Base-by-base conservation (phyloP, 2,329 filamentous ascomycete genomes). In the Bipolaris cookei region DNA sequence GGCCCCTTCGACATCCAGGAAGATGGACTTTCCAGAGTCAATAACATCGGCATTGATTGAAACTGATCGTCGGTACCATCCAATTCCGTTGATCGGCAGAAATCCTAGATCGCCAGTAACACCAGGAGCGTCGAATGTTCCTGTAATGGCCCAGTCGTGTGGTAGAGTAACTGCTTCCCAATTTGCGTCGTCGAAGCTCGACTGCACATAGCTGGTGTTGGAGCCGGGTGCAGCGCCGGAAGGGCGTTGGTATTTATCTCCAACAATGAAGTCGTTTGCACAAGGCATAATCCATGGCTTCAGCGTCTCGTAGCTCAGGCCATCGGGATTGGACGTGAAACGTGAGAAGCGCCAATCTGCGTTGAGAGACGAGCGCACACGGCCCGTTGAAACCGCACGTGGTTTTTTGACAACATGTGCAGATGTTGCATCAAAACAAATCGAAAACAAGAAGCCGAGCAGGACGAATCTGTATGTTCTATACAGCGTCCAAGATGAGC, bases 1-100 rank as follows among this genome's bases (percentile, higher is more conserved):
- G 45, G 81, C 82, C 2, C 82, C 82, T 54, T 83, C 82, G 18
- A 84, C 63, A 20, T 84, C 81, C 4, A 84, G 67, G 49, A 76
- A 83, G 11, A 82, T 63, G 0, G 71, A 66, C 50, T 79, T 81
- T 7, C 70, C 73, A 16, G 62, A 51, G n/a, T 78, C 75, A 2
- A 57, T 42, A 32, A 42, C 11, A 2, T 64, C 65, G 0, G 61
- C n/a, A 10, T 63, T 35, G 3, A 80, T 53, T 0, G 66, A 62
- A 1, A 84, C 7, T 2, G 67, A 78, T 25, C 77, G 74, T 3
- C 82, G 80, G 61, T 84, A 84, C 83, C 82, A 84, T 1, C 80
- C 82, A 1, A 85, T 77, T 2, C 83, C 83, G n/a, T 84, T 78
- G 20, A 78, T 74, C 0, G 83, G 83, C 32, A 86, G 64, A 1